These are phyloP conservation scores for Vitis cinerea DNA, from an alignment of 164 flowering plant species.

Conservation along the genomic window DNA sequence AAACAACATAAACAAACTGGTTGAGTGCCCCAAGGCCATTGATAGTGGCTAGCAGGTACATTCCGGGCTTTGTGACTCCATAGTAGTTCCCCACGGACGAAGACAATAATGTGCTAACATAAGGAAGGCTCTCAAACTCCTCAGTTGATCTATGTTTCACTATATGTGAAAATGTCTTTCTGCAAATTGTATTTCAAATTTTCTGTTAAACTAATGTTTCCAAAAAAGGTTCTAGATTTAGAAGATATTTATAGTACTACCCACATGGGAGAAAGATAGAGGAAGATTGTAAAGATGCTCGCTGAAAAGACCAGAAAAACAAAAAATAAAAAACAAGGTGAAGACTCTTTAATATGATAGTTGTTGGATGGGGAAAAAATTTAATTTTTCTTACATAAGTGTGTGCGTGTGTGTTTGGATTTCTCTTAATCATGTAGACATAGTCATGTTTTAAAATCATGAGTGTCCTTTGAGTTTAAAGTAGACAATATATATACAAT, in stretches of 20 bases:
- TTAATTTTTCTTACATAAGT: too few species aligned
- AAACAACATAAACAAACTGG: slow-evolving; percentile 32
- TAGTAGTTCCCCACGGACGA: slow-evolving; percentile 54
- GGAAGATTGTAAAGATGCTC: slow-evolving; percentile 47
- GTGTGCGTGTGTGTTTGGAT: too few species aligned
- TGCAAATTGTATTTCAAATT: slow-evolving; percentile 11
- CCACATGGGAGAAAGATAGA: slow-evolving; percentile 64
- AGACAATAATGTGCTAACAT: slow-evolving; percentile 43
- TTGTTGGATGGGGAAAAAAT: too few species aligned
- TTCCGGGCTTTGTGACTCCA: slow-evolving; percentile 45
- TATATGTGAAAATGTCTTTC: slow-evolving; percentile 49
- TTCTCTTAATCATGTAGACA: too few species aligned
- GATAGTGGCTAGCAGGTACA: slow-evolving; percentile 52
- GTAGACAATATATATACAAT: too few species aligned
- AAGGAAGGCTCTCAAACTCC: slow-evolving; percentile 61
- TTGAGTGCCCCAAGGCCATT: slow-evolving; percentile 51
- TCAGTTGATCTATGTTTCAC: slow-evolving; percentile 42
- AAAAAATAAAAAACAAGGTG: not conserved
- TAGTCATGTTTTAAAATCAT: too few species aligned
- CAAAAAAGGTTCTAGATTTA: too few species aligned
- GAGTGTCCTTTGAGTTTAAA: too few species aligned
- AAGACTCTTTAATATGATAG: too few species aligned
- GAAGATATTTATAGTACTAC: not conserved
- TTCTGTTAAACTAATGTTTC: not conserved
- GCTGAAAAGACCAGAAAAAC: slow-evolving; percentile 34